Percentiles rank a stretch among this genome's conserved stretches.
phyloP scores from a whole-genome alignment of 768 basidiomycete genomes.

The Phanerodontia chrysosporium region DNA sequence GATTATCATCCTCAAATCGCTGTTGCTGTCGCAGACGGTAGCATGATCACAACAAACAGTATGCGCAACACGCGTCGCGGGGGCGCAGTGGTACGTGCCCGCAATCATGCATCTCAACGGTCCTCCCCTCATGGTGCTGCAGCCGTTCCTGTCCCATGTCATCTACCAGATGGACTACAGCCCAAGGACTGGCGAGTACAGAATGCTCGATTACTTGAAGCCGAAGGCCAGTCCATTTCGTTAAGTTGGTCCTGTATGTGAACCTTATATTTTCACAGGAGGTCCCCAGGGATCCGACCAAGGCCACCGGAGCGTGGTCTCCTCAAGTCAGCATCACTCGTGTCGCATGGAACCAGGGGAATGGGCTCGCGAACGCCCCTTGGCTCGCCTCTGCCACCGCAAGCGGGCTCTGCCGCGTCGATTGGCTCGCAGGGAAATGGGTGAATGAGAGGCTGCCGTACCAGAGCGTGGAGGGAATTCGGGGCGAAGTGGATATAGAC shows the following conservation, averaged over 20 bases:
- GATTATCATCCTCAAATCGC: conserved; percentile 87
- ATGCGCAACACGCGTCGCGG: conserved; percentile 65
- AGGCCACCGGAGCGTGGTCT: conserved; percentile 71
- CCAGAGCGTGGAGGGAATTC: conserved; percentile 53
- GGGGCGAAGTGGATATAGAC: conserved; percentile 42
- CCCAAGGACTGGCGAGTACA: conserved; percentile 64
- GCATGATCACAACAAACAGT: conserved; percentile 69
- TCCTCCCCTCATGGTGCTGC: neutral
- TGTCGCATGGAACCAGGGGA: conserved; percentile 76
- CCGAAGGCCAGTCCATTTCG: conserved; percentile 52
- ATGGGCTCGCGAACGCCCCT: conserved; percentile 55
- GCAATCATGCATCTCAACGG: neutral
- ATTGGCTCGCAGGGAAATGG: conserved; percentile 77
- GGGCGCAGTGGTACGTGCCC: conserved; percentile 58
- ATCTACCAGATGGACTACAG: conserved; percentile 89
- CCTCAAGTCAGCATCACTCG: conserved; percentile 73
- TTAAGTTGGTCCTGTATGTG: no score
- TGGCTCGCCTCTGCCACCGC: conserved; percentile 78
- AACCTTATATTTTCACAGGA: neutral
- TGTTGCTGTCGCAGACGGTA: conserved; percentile 80
- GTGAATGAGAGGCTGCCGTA: conserved; percentile 64
- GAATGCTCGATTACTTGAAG: conserved; percentile 85
- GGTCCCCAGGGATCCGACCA: conserved; percentile 23
- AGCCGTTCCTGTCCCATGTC: conserved; percentile 78
- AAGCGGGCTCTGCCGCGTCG: conserved; percentile 82